Conservation (phyloP, 768 basidiomycete species). For the Crassisporium funariophilum region DNA sequence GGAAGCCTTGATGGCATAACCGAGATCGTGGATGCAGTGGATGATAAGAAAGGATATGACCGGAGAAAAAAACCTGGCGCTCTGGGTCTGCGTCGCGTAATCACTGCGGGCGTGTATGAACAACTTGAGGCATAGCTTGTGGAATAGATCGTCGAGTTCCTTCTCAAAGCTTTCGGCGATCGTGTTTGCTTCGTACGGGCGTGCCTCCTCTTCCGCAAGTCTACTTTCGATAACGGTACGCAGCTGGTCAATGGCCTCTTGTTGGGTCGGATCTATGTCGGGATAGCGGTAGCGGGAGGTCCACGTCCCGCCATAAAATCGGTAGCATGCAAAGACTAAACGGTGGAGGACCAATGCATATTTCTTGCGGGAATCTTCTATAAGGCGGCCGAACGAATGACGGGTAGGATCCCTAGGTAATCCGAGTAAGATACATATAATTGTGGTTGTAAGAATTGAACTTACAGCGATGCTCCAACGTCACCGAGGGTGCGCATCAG, state of each 20-base stretch:
- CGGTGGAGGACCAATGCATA: neutral
- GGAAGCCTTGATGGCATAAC: neutral
- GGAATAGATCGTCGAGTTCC: neutral
- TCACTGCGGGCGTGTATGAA: neutral
- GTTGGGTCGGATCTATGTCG: neutral
- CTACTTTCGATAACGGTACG: too few relatives aligned
- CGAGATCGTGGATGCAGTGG: neutral
- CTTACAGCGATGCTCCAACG: neutral
- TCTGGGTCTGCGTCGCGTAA: neutral
- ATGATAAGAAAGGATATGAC: neutral
- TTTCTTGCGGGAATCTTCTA: neutral
- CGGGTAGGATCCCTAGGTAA: too few relatives aligned
- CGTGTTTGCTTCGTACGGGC: too few relatives aligned
- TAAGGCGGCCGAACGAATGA: too few relatives aligned
- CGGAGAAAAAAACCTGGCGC: conserved; percentile 7
- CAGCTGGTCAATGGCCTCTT: neutral
- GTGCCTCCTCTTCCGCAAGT: too few relatives aligned
- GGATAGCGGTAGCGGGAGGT: neutral
- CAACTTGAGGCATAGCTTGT: neutral
- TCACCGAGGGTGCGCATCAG: neutral
- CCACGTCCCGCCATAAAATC: neutral
- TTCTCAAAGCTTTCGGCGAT: too few relatives aligned
- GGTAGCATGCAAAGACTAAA: neutral
- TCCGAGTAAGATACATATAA: too few relatives aligned
- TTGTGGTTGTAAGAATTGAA: neutral